Evolutionary conservation across 768 basidiomycete genomes (phyloP).

Genomic region (Glaciozyma martinii): DNA sequence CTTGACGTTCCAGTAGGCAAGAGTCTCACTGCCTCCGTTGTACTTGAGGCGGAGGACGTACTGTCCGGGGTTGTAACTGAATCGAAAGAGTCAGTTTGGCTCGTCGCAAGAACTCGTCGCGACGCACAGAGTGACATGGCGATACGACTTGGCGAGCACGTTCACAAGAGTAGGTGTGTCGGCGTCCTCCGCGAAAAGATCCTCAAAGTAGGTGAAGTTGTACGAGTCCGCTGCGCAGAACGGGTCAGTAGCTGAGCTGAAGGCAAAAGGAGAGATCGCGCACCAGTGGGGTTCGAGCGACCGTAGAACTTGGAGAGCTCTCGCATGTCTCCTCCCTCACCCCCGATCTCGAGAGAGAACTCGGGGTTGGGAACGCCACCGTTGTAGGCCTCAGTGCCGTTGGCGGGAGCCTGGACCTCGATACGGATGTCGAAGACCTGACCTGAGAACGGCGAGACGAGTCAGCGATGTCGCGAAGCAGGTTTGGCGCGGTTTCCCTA

Average conservation of each 20-base stretch:
- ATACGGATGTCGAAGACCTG: slow-evolving; percentile 37
- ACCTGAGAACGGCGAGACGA: slow-evolving; percentile 28
- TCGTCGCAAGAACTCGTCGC: background rate
- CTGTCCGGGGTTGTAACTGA: slow-evolving; percentile 37
- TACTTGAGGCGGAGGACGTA: slow-evolving; percentile 38
- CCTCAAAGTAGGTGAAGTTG: slow-evolving; percentile 40
- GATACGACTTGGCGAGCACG: slow-evolving; percentile 40
- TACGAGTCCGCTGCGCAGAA: slow-evolving; percentile 22
- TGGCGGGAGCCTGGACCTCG: slow-evolving; percentile 42
- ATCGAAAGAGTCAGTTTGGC: too few relatives aligned
- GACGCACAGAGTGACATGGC: slow-evolving; percentile 36
- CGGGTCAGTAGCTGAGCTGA: background rate
- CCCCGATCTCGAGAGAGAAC: slow-evolving; percentile 38
- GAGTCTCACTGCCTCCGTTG: slow-evolving; percentile 37
- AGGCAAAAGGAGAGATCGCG: background rate
- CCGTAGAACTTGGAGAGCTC: slow-evolving; percentile 36
- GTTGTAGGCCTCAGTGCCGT: slow-evolving; percentile 41
- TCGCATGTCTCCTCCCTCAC: slow-evolving; percentile 31
- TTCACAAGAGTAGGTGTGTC: slow-evolving; percentile 38
- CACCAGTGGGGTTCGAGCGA: slow-evolving; percentile 30
- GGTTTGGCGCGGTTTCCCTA: background rate
- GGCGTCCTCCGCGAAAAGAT: slow-evolving; percentile 38
- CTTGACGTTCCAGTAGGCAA: slow-evolving; percentile 39
- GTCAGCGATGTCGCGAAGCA: background rate
- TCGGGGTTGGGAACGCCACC: slow-evolving; percentile 36